These are phyloP conservation scores for Paralagenidium karlingii DNA, from an alignment of 352 stramenopile species.

Conservation along the genomic window DNA sequence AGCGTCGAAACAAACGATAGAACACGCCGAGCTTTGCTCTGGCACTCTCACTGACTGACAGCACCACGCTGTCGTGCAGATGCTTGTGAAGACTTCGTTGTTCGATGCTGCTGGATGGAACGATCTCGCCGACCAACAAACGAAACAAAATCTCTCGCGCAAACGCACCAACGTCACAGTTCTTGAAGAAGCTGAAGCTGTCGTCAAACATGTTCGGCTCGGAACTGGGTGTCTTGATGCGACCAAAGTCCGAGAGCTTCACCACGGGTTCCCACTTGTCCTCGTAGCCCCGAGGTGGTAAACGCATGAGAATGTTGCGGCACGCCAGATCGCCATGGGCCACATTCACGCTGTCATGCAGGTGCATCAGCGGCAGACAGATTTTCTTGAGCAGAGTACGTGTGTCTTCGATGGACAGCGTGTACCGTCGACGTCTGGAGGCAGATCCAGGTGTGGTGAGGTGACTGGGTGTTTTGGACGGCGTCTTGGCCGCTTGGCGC, in stretches of 20 bases:
- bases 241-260: slow-evolving; percentile 76
- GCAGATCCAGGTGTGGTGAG: too few relatives aligned
- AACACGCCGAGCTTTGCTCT: slow-evolving; percentile 49
- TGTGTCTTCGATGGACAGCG: slow-evolving; percentile 35
- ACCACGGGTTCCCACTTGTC: slow-evolving; percentile 67
- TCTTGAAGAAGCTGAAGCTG: slow-evolving; percentile 76
- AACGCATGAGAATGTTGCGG: slow-evolving; percentile 74
- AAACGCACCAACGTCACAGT: slow-evolving; percentile 68
- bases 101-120: slow-evolving; percentile 54
- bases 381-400: slow-evolving; percentile 61
- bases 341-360: slow-evolving; percentile 72
- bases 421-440: slow-evolving; percentile 53
- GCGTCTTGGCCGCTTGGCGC: slow-evolving; percentile 14
- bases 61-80: slow-evolving; percentile 63
- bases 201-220: slow-evolving; percentile 53
- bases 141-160: slow-evolving; percentile 68
- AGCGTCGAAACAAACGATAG: slow-evolving; percentile 58
- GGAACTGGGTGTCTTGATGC: slow-evolving; percentile 47
- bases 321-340: slow-evolving; percentile 74
- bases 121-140: slow-evolving; percentile 65
- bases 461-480: too few relatives aligned
- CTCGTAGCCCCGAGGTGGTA: slow-evolving; percentile 68
- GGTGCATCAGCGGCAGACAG: slow-evolving; percentile 54
- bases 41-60: slow-evolving; percentile 32
- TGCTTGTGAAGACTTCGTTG: slow-evolving; percentile 63